Base-by-base conservation (phyloP, 2,329 filamentous ascomycete genomes). In the Phoma sp. region DNA sequence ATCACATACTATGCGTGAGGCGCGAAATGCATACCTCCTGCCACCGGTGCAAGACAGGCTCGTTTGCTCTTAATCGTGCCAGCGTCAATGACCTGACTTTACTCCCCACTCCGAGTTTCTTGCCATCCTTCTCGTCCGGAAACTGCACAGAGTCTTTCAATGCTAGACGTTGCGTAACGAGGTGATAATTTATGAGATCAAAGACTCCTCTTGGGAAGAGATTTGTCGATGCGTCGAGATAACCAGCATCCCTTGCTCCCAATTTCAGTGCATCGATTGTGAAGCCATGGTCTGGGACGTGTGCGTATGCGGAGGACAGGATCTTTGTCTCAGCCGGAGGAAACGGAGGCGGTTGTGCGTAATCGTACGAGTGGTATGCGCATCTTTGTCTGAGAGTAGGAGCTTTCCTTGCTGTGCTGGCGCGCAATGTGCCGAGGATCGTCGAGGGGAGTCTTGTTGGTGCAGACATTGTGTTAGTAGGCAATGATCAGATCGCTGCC, bases 241-340 rank as follows among this genome's bases (percentile, higher is more conserved):
- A 96, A 39, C 93, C 92, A 14, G 88, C 86, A 68, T 96, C 91
- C 67, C 86, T 86, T 57, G 91, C 91, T 57, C 93, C 95, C 22
- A 89, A 83, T 38, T 85, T 83, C 8, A 99, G 82, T 0, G 93
- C 81, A 18, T 84, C 81, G 43, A 82, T 78, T 0, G 91, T 90
- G 81, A 98, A 99, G 71, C 95, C 95, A 72, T 91, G 84, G 45
- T 82, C 75, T 14, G 92, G 91, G 8, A 98, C 86, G 73, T 96
- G 89, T 27, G 78, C 72, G 65, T 95, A 85, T 14, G 93, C 89
- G n/a, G 91, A 86, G 40, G 88, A 82, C 59, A 99, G 89, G 71
- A 98, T 96, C 52, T 84, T 79, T 38, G 82, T 79, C 79, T 97
- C 91, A 72, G 83, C 82, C 58, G 80, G 75, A 69, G 82, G 86